Evolutionary conservation across 306 rosid genomes (phyloP), one percentile per base, ranked within the genome.

Genomic region (Fragaria iinumae): DNA sequence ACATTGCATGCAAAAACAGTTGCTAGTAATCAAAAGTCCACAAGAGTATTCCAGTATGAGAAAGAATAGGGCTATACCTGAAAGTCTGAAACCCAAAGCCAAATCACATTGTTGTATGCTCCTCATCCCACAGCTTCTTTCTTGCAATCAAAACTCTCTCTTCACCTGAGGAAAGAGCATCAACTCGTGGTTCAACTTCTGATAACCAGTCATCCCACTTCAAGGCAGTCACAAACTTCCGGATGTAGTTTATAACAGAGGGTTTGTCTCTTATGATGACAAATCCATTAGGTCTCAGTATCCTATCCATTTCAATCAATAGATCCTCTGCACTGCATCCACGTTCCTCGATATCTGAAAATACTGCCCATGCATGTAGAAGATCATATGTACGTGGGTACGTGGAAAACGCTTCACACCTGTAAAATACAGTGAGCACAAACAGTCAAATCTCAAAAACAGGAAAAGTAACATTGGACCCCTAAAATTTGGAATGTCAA

Each of bases 341-440:
- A 63, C 56, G 90, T 64, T 72, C 86, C 38, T 76, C 82, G 67
- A 88, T 82, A 27, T 82, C 87, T 6, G 92, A 86, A 59, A 88
- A 80, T 76, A 88, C 85, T 44, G 77, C 66, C 90, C 90, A 88
- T 44, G 92, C 92, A 73, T 88, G 92, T 78, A 88, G 83, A 80
- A 88, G 87, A 80, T 88, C 90, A 32, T 84, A 88, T 39, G 92
- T 86, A 60, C 92, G 92, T 39, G 92, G 92, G 59, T 88, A 88
- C 3, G 90, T 86, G 9, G 92, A 88, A 82, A 88, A 88, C 72
- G 92, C 84, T 84, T 88, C 92, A 80, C 92, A 88, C 92, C 92
- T 86, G 71, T 18, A 23, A 74, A 74, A 32, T 32, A 14, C 13
- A 80, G 43, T 27, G 18, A 38, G 48, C 7, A 71, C 60, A 14